Evolutionary conservation across 2,329 filamentous ascomycete species (phyloP).

Genomic region (Periconia digitata): DNA sequence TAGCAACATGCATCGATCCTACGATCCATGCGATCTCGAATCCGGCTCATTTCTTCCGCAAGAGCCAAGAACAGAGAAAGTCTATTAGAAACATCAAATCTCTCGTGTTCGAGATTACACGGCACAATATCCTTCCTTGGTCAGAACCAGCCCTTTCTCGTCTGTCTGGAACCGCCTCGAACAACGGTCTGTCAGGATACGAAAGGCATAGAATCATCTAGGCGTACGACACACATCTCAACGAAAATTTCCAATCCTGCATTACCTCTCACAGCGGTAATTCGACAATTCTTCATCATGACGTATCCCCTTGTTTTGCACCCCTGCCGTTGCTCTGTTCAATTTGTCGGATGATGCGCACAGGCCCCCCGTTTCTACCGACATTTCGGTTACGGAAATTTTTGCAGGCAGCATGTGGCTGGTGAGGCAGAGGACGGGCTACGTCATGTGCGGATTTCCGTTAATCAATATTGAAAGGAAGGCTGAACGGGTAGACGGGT

Average conservation of each 20-base stretch:
- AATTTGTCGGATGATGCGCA: background rate
- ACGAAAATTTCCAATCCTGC: constrained; percentile 2
- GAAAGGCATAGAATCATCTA: background rate
- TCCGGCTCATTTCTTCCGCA: too few species aligned
- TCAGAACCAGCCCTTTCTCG: background rate
- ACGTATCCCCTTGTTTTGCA: background rate
- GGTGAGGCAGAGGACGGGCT: background rate
- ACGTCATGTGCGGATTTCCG: background rate
- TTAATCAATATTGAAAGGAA: background rate
- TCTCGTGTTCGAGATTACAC: background rate
- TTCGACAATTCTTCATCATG: background rate
- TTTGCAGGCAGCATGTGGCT: constrained; percentile 1
- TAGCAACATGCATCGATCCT: too few species aligned
- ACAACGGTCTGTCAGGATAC: too few species aligned
- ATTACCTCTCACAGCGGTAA: background rate
- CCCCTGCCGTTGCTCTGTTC: background rate
- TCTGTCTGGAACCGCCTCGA: too few species aligned
- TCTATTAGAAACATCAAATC: too few species aligned
- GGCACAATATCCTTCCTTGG: background rate
- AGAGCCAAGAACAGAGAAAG: too few species aligned
- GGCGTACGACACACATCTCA: background rate
- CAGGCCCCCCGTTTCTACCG: background rate
- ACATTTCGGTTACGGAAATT: background rate
- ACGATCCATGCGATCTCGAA: too few species aligned
- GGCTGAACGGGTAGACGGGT: background rate